Evolutionary conservation across 495 filamentous ascomycete species (phyloP).

Genomic region (Sporormia fimetaria): DNA sequence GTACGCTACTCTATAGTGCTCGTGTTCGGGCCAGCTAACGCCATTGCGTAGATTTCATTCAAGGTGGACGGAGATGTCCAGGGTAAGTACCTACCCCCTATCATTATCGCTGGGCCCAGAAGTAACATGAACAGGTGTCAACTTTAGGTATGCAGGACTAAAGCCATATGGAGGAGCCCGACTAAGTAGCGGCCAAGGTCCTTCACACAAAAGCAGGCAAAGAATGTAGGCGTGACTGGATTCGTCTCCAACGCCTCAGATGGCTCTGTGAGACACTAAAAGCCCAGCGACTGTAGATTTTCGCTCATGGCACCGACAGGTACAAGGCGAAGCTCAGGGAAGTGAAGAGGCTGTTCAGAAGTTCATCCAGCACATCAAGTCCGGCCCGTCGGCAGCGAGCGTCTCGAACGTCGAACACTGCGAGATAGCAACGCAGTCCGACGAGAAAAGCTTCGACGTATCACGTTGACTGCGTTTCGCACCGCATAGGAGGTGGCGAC

Average conservation of each 20-base stretch:
- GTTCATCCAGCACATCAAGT: conserved; percentile 65
- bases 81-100: conserved; percentile 16
- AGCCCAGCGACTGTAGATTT: not conserved
- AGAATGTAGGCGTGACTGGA: conserved; percentile 55
- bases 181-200: conserved; percentile 37
- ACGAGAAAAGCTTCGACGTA: conserved; percentile 48
- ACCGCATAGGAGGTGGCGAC: not conserved
- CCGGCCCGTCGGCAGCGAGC: conserved; percentile 53
- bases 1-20: too few species aligned
- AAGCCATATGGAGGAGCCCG: not conserved
- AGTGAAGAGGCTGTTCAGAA: conserved; percentile 48
- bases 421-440: conserved; percentile 48
- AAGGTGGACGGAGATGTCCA: conserved; percentile 32
- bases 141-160: conserved; percentile 12
- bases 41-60: conserved; percentile 30
- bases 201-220: conserved; percentile 61
- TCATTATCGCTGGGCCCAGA: not conserved
- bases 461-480: not conserved
- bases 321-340: conserved; percentile 87
- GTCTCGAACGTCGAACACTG: conserved; percentile 64
- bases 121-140: conserved; percentile 12
- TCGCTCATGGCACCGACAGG: conserved; percentile 37
- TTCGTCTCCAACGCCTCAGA: conserved; percentile 68
- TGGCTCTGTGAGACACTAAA: conserved; percentile 44
- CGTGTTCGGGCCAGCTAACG: too few species aligned